A percentile compares a stretch with the other conserved stretches of the same genome.
Evolutionary conservation across 2,329 filamentous ascomycete genomes (phyloP).

Genomic region (Fusarium sp.): DNA sequence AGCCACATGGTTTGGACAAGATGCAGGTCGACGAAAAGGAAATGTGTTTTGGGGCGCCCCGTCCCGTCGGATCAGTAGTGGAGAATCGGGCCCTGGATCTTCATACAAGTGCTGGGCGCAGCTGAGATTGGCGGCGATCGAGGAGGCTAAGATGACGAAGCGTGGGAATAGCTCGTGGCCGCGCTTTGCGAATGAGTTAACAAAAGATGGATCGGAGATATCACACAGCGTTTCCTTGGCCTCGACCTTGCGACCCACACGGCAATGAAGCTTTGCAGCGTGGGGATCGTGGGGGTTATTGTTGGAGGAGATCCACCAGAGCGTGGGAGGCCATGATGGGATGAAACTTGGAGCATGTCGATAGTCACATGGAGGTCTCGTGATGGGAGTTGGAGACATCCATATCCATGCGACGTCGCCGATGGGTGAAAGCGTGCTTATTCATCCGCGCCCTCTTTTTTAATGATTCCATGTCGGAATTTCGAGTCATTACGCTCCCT

Average conservation of each 20-base stretch:
- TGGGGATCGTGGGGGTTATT: slow-evolving; percentile 36
- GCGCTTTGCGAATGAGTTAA: slow-evolving; percentile 26
- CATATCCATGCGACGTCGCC: not conserved
- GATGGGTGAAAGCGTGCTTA: not conserved
- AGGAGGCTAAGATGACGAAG: slow-evolving; percentile 10
- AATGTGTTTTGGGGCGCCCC: slow-evolving; percentile 16
- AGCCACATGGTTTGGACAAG: slow-evolving; percentile 25
- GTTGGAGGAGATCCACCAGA: slow-evolving; percentile 25
- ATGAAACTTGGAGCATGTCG: slow-evolving; percentile 17
- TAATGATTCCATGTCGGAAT: not conserved
- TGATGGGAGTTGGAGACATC: slow-evolving; percentile 14
- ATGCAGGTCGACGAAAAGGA: slow-evolving; percentile 32
- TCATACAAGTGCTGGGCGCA: slow-evolving; percentile 7
- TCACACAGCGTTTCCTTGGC: not conserved
- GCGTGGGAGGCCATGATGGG: slow-evolving; percentile 10
- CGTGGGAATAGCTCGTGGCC: slow-evolving; percentile 6
- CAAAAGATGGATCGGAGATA: slow-evolving; percentile 2
- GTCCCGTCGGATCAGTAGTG: slow-evolving; percentile 21
- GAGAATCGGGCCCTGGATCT: slow-evolving; percentile 20
- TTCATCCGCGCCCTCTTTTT: not conserved
- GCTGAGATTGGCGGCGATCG: slow-evolving; percentile 16
- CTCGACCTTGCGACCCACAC: slow-evolving; percentile 25
- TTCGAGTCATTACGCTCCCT: not conserved
- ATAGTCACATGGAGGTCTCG: slow-evolving; percentile 24
- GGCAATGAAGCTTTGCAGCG: slow-evolving; percentile 31